These are phyloP conservation scores for Zizania palustris DNA, from an alignment of 202 grass and related monocot genomes.

Conservation along the genomic window DNA sequence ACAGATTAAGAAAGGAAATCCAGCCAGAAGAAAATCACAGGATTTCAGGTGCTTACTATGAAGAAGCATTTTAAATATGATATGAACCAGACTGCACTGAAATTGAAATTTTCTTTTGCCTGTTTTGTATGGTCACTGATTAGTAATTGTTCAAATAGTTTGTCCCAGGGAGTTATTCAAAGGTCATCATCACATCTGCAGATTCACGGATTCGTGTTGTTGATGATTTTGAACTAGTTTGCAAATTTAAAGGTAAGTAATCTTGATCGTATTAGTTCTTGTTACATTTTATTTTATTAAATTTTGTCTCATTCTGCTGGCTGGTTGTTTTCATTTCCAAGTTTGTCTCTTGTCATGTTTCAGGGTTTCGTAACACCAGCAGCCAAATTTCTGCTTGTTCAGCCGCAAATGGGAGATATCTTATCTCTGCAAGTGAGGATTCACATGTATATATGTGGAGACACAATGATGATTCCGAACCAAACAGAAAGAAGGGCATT, in stretches of 20 bases:
- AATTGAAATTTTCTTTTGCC: slow-evolving; percentile 25
- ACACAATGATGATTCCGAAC: slow-evolving; percentile 65
- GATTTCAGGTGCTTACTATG: slow-evolving; percentile 77
- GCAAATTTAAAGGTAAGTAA: slow-evolving; percentile 87
- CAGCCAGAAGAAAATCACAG: slow-evolving; percentile 95
- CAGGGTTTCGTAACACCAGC: slow-evolving; percentile 90
- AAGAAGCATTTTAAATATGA: slow-evolving; percentile 26
- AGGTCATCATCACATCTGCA: slow-evolving; percentile 92
- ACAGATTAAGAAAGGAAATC: slow-evolving; percentile 87
- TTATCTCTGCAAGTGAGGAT: slow-evolving; percentile 93
- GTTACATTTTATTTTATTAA: slow-evolving; percentile 9
- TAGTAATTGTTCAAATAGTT: slow-evolving; percentile 66
- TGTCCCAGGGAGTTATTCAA: slow-evolving; percentile 82
- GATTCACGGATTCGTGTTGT: slow-evolving; percentile 84
- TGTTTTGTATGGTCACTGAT: slow-evolving; percentile 45
- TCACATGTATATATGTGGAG: slow-evolving; percentile 90
- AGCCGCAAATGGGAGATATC: slow-evolving; percentile 62
- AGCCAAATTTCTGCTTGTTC: slow-evolving; percentile 92
- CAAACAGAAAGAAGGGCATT: slow-evolving; percentile 52
- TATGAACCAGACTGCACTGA: slow-evolving; percentile 34
- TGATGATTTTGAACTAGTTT: slow-evolving; percentile 72
- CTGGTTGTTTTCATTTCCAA: slow-evolving; percentile 36
- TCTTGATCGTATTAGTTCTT: slow-evolving; percentile 13
- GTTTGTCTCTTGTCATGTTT: slow-evolving; percentile 40
- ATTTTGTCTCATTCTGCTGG: background rate